Evolutionary conservation across 1,284 basidiomycete genomes (phyloP).

Genomic region (Malassezia brasiliensis): DNA sequence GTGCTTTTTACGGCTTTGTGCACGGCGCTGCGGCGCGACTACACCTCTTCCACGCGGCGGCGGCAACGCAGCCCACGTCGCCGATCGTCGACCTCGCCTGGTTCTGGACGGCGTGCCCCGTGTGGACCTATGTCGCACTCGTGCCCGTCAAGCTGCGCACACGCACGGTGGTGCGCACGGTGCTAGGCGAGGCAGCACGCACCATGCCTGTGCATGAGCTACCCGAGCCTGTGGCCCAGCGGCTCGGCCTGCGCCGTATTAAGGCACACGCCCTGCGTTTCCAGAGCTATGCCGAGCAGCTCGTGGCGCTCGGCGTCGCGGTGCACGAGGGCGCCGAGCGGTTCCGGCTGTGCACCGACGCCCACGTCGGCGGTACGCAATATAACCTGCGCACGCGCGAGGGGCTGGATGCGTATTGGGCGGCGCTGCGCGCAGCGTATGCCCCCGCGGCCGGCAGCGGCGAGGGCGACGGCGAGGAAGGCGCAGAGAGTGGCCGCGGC

Average conservation of each 20-base stretch:
- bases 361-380: not conserved
- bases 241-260: constrained; percentile 15
- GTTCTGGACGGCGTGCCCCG: constrained; percentile 28
- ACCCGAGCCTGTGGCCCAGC: constrained; percentile 14
- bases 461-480: too few species aligned
- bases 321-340: not conserved
- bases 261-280: constrained; percentile 5
- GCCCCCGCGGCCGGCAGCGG: not conserved
- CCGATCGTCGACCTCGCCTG: constrained; percentile 20
- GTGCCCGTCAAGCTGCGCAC: constrained; percentile 13
- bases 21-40: constrained; percentile 24
- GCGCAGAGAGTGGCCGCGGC: not conserved
- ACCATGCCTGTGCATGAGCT: constrained; percentile 13
- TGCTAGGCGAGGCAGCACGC: constrained; percentile 10
- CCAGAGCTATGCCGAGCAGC: constrained; percentile 12
- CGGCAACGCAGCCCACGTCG: not conserved
- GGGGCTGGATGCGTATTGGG: constrained; percentile 2
- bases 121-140: constrained; percentile 19
- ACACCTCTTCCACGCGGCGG: constrained; percentile 24
- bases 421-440: not conserved
- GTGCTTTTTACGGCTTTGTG: constrained; percentile 25
- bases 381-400: constrained; percentile 1
- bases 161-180: constrained; percentile 12
- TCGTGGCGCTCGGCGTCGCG: constrained; percentile 6
- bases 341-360: not conserved